phyloP scores from a whole-genome alignment of 805 yeast genomes.

The Yarrowia deformans region DNA sequence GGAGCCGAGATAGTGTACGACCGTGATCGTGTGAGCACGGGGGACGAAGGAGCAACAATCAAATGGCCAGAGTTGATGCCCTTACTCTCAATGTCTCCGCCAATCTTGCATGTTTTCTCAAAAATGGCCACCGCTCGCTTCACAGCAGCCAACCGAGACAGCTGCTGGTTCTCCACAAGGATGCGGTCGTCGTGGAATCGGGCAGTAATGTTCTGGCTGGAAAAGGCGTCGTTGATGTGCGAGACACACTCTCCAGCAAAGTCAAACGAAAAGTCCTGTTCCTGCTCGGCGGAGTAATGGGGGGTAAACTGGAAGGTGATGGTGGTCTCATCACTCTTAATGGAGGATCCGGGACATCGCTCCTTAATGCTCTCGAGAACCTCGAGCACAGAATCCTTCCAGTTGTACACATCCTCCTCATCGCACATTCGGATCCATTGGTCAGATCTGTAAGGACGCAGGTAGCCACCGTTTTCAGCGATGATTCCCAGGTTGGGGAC shows the following conservation, averaged over 20 bases:
- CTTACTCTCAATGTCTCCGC: conserved; percentile 22
- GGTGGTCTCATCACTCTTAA: conserved; percentile 76
- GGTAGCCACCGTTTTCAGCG: conserved; percentile 89
- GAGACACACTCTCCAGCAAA: conserved; percentile 85
- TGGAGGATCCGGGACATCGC: conserved; percentile 78
- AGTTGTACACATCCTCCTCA: conserved; percentile 49
- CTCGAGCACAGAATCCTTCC: conserved; percentile 66
- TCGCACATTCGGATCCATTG: conserved; percentile 44
- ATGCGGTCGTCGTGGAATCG: conserved; percentile 56
- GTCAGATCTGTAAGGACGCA: conserved; percentile 52
- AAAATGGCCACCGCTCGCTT: conserved; percentile 28
- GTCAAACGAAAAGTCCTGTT: conserved; percentile 66
- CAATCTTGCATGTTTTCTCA: conserved; percentile 31
- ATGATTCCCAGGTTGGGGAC: conserved; percentile 77
- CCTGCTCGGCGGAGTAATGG: conserved; percentile 56
- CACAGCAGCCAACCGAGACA: conserved; percentile 34
- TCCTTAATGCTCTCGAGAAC: conserved; percentile 69
- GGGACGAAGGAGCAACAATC: conserved; percentile 17
- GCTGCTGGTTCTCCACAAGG: conserved; percentile 34
- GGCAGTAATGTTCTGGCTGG: conserved; percentile 75
- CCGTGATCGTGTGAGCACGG: conserved; percentile 14
- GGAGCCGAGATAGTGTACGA: conserved; percentile 33
- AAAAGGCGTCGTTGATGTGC: conserved; percentile 78
- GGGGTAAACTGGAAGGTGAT: conserved; percentile 75
- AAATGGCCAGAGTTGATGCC: conserved; percentile 19